Evolutionary conservation across 2,329 filamentous ascomycete species (phyloP).

Genomic region (Gyromitra esculenta): DNA sequence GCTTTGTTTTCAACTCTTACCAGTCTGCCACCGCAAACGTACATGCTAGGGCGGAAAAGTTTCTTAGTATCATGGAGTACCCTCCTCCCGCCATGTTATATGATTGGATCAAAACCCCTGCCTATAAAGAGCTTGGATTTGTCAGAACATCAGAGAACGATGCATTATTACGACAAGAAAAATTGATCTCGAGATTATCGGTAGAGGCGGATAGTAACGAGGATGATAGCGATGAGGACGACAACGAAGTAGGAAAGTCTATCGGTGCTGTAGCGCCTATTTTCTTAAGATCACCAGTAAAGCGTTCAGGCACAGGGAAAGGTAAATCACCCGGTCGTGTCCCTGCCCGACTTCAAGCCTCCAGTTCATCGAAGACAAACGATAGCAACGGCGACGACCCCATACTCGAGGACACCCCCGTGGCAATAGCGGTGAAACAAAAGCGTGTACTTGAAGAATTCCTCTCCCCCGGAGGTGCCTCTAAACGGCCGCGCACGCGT

Average conservation of each 20-base stretch:
- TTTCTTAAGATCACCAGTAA: conserved; percentile 10
- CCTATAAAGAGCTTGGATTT: conserved; percentile 22
- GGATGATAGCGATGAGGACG: neutral
- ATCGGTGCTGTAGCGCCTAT: neutral
- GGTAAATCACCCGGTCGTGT: conserved; percentile 43
- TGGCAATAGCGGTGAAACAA: neutral
- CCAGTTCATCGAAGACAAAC: neutral
- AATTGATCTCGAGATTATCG: neutral
- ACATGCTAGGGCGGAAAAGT: conserved; percentile 21
- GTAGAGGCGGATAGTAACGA: neutral
- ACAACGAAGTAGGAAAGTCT: neutral
- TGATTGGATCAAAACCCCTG: conserved; percentile 30
- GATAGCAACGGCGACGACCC: neutral
- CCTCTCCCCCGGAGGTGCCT: neutral
- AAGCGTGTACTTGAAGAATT: conserved; percentile 8
- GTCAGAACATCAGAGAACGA: conserved; percentile 14
- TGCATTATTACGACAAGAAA: conserved; percentile 1
- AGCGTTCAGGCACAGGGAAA: conserved; percentile 12
- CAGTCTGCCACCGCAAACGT: neutral
- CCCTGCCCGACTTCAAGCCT: conserved; percentile 15
- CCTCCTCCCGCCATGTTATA: conserved; percentile 10
- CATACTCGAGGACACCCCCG: neutral
- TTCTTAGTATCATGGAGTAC: conserved; percentile 27
- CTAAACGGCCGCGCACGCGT: conserved; percentile 7
- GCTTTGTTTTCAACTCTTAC: conserved; percentile 12